Evolutionary conservation across 2,329 filamentous ascomycete species (phyloP).

Genomic region (Paraconiothyrium sp.): DNA sequence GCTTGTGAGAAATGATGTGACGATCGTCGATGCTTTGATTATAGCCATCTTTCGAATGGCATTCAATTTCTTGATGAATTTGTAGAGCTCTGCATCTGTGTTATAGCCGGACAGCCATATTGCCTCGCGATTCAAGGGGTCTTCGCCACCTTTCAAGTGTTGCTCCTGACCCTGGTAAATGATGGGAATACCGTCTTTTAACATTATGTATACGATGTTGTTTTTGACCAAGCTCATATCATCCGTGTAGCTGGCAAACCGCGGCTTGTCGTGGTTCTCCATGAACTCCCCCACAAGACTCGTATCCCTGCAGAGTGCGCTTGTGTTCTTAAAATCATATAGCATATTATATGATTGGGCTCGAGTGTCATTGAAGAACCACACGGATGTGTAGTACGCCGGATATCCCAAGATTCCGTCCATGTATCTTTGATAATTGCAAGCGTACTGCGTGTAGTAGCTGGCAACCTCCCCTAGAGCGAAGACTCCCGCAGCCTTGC

Average conservation of each 20-base stretch:
- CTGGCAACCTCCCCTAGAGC: slow-evolving; percentile 48
- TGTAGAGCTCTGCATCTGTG: slow-evolving; percentile 52
- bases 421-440: slow-evolving; percentile 42
- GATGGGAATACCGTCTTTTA: slow-evolving; percentile 55
- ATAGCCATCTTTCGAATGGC: slow-evolving; percentile 55
- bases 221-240: slow-evolving; percentile 51
- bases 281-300: slow-evolving; percentile 50
- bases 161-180: slow-evolving; percentile 56
- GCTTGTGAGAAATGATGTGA: slow-evolving; percentile 54
- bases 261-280: slow-evolving; percentile 54
- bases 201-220: slow-evolving; percentile 49
- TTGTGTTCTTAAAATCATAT: slow-evolving; percentile 21
- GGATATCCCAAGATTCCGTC: slow-evolving; percentile 51
- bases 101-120: slow-evolving; percentile 54
- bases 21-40: slow-evolving; percentile 48
- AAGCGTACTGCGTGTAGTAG: slow-evolving; percentile 43
- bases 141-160: slow-evolving; percentile 49
- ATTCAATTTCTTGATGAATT: slow-evolving; percentile 52
- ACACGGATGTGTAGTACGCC: slow-evolving; percentile 48
- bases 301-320: slow-evolving; percentile 43
- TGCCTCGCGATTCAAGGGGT: slow-evolving; percentile 51
- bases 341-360: slow-evolving; percentile 50
- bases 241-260: slow-evolving; percentile 49
- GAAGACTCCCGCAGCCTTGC: slow-evolving; percentile 47
- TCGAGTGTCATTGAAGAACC: slow-evolving; percentile 44